A percentile compares a stretch with the other conserved stretches of the same genome.
Evolutionary conservation across 2,329 filamentous ascomycete species (phyloP).

Genomic region (Aspergillus sp.): DNA sequence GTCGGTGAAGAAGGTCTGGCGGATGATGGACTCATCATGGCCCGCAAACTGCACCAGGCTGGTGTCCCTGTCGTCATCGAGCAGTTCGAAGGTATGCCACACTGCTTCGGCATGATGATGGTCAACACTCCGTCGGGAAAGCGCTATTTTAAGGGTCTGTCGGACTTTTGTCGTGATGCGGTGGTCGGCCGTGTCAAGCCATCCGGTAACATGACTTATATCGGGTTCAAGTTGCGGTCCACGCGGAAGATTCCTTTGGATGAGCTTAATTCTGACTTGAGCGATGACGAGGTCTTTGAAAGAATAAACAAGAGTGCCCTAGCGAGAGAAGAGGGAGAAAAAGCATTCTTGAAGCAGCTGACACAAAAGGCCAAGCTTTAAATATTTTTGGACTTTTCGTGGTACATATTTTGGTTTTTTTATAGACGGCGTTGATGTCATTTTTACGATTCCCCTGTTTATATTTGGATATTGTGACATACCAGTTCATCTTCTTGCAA

Average conservation of each 20-base stretch:
- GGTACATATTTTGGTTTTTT: not conserved
- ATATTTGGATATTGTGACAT: no score
- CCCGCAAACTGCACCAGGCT: conserved; percentile 34
- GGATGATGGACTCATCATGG: conserved; percentile 37
- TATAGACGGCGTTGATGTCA: not conserved
- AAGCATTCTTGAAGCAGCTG: conserved; percentile 26
- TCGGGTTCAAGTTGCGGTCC: conserved; percentile 23
- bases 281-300: conserved; percentile 32
- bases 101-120: conserved; percentile 55
- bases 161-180: conserved; percentile 46
- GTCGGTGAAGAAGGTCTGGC: conserved; percentile 38
- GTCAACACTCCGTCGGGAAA: conserved; percentile 40
- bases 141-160: conserved; percentile 54
- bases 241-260: conserved; percentile 28
- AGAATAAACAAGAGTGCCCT: conserved; percentile 21
- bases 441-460: not conserved
- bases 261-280: conserved; percentile 24
- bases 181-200: conserved; percentile 20
- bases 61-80: conserved; percentile 35
- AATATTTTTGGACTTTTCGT: not conserved
- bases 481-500: no score
- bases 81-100: conserved; percentile 43
- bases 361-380: conserved; percentile 21
- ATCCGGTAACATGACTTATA: conserved; percentile 26
- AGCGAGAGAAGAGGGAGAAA: conserved; percentile 33